These are phyloP conservation scores for Euphrasia confusa DNA, from an alignment of 257 asterid species.

Conservation along the genomic window DNA sequence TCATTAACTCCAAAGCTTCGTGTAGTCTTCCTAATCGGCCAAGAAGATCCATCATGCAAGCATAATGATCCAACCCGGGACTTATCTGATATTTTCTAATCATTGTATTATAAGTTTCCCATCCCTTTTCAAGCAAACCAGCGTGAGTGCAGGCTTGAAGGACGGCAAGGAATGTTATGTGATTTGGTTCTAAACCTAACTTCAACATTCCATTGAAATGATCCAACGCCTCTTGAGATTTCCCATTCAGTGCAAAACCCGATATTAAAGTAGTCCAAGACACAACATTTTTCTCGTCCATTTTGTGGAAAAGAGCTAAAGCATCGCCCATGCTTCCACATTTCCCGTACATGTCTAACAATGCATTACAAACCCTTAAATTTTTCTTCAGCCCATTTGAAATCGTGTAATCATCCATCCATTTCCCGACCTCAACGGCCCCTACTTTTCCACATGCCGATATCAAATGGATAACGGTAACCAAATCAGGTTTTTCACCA, in stretches of 20 bases:
- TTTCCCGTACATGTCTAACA: slow-evolving; percentile 70
- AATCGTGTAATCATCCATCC: slow-evolving; percentile 40
- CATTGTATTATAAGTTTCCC: slow-evolving; percentile 44
- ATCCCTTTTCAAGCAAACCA: slow-evolving; percentile 50
- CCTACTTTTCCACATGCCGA: slow-evolving; percentile 69
- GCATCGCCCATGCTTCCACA: slow-evolving; percentile 63
- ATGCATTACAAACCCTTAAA: slow-evolving; percentile 45
- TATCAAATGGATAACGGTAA: slow-evolving; percentile 49
- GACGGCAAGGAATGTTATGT: slow-evolving; percentile 57
- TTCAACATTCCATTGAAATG: slow-evolving; percentile 44
- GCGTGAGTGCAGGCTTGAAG: slow-evolving; percentile 86
- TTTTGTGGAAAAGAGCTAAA: slow-evolving; percentile 39
- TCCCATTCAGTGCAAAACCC: slow-evolving; percentile 62
- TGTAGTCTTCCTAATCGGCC: slow-evolving; percentile 56
- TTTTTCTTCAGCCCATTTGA: slow-evolving; percentile 44
- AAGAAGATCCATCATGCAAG: slow-evolving; percentile 60
- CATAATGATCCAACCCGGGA: slow-evolving; percentile 49
- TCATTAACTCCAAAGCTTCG: slow-evolving; percentile 50
- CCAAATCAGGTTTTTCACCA: slow-evolving; percentile 57
- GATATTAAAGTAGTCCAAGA: slow-evolving; percentile 73
- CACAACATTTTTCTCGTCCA: slow-evolving; percentile 39
- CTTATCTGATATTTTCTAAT: slow-evolving; percentile 24
- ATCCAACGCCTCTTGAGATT: slow-evolving; percentile 39
- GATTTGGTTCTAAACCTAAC: slow-evolving; percentile 49
- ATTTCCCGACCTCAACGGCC: slow-evolving; percentile 55